Conservation (phyloP, 306 rosid genomes). For the Luffa aegyptiaca region DNA sequence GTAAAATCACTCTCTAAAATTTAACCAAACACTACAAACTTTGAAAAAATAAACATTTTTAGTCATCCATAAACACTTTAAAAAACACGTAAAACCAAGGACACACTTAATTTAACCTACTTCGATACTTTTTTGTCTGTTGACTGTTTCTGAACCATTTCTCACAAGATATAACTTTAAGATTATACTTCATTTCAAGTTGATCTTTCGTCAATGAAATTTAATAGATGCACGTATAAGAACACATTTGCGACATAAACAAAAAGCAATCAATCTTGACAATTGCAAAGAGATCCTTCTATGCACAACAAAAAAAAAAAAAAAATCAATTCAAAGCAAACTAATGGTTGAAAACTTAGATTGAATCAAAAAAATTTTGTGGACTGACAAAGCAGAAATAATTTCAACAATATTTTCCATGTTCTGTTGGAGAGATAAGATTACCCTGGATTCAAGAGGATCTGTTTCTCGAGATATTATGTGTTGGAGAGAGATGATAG, state of each 20-base stretch:
- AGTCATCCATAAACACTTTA: background rate
- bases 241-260: background rate
- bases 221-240: background rate
- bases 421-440: background rate
- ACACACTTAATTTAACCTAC: background rate
- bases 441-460: conserved; percentile 38
- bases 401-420: background rate
- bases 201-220: background rate
- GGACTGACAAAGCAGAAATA: background rate
- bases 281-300: background rate
- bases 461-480: conserved; percentile 46
- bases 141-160: background rate
- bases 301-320: background rate
- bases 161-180: background rate
- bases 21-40: background rate
- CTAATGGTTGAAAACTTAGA: background rate
- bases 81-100: background rate
- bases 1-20: background rate
- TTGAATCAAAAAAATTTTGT: background rate
- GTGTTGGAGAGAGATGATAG: conserved; percentile 42
- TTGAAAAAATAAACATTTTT: background rate
- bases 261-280: background rate
- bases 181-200: background rate
- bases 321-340: background rate
- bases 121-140: background rate